Percentiles rank a stretch among this genome's conserved stretches.
These are phyloP conservation scores for Carex scoparia DNA, from an alignment of 176 grass and related monocot species.

Conservation along the genomic window DNA sequence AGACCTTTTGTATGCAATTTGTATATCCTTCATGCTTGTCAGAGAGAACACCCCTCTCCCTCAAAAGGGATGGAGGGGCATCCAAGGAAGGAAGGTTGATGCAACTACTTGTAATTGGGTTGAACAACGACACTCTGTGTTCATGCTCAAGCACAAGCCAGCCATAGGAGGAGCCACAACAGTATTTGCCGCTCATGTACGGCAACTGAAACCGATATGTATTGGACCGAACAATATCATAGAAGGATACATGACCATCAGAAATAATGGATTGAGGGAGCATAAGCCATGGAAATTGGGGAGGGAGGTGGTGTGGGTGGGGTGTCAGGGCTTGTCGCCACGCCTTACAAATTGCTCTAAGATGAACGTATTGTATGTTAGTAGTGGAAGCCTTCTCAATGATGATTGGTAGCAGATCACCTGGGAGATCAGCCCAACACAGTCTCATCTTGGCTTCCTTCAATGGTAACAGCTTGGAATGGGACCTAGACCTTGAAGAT, in stretches of 20 bases:
- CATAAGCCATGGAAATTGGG: not conserved
- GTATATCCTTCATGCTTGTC: not conserved
- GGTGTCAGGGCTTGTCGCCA: not conserved
- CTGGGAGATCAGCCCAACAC: not conserved
- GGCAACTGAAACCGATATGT: not conserved
- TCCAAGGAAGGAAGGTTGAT: too few relatives aligned
- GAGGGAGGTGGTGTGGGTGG: not conserved
- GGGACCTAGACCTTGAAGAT: not conserved
- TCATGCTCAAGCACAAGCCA: not conserved
- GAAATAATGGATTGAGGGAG: not conserved
- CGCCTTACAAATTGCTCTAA: not conserved
- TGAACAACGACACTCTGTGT: too few relatives aligned
- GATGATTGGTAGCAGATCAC: not conserved
- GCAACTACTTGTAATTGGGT: too few relatives aligned
- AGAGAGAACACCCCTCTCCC: too few relatives aligned
- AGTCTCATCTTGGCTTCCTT: not conserved
- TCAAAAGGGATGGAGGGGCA: too few relatives aligned
- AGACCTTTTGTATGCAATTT: not conserved
- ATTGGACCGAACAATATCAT: not conserved
- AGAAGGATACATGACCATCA: not conserved
- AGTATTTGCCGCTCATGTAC: not conserved
- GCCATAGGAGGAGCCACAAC: not conserved
- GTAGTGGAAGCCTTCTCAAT: not conserved
- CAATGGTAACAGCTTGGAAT: not conserved
- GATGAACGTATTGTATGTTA: not conserved